A percentile compares a stretch with the other conserved stretches of the same genome.
Evolutionary conservation across 441 rosid genomes (phyloP).

Genomic region (Populus tomentosa): DNA sequence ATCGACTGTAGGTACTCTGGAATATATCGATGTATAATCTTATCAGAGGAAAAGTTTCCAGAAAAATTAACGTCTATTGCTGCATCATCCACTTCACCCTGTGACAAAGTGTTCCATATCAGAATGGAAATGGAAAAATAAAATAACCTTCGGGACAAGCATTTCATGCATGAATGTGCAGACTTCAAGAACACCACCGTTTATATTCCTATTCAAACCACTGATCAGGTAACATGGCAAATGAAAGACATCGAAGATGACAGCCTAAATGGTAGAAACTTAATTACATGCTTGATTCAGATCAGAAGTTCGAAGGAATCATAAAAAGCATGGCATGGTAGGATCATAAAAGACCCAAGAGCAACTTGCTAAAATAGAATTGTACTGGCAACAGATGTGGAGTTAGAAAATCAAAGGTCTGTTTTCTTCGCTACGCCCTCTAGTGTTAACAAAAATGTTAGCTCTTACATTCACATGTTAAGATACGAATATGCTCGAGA

Average conservation of each 20-base stretch:
- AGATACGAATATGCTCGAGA: background rate
- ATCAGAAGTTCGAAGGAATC: slow-evolving; percentile 9
- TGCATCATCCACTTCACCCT: slow-evolving; percentile 96
- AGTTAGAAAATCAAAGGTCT: background rate
- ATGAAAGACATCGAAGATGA: slow-evolving; percentile 12
- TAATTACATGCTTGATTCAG: background rate
- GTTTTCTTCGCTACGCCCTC: background rate
- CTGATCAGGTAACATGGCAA: background rate
- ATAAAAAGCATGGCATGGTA: background rate
- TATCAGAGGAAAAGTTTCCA: slow-evolving; percentile 78
- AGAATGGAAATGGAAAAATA: slow-evolving; percentile 21
- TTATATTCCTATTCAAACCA: too few relatives aligned
- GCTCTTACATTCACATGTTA: background rate
- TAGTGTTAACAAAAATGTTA: background rate
- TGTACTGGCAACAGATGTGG: background rate
- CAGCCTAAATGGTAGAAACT: background rate
- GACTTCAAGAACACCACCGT: too few relatives aligned
- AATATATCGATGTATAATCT: slow-evolving; percentile 70
- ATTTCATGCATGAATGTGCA: background rate
- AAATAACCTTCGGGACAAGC: slow-evolving; percentile 10
- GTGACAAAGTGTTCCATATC: slow-evolving; percentile 23
- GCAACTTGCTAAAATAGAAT: background rate
- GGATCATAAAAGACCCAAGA: background rate
- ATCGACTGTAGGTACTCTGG: slow-evolving; percentile 64
- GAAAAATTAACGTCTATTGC: slow-evolving; percentile 96